Evolutionary conservation across 140 eudicot genomes (phyloP).

Genomic region (Ambrosia hybrid): DNA sequence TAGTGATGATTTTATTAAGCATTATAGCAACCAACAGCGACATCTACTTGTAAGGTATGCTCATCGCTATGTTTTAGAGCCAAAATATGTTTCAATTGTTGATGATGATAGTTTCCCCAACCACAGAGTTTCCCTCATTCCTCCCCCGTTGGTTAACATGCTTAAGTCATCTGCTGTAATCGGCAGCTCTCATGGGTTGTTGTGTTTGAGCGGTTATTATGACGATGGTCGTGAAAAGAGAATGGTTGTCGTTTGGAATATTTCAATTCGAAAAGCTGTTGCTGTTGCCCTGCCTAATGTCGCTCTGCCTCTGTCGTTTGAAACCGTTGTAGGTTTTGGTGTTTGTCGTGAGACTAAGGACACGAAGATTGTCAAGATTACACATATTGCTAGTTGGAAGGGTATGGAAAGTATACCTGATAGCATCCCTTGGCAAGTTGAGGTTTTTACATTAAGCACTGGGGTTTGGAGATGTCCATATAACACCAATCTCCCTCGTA

Average conservation of each 20-base stretch:
- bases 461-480: too few species aligned
- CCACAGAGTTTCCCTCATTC: background rate
- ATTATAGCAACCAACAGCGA: background rate
- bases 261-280: background rate
- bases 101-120: slow-evolving; percentile 4
- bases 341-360: too few species aligned
- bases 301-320: too few species aligned
- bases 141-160: background rate
- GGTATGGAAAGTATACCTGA: too few species aligned
- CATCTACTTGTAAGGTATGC: background rate
- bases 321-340: background rate
- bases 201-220: background rate
- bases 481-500: too few species aligned
- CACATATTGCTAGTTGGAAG: too few species aligned
- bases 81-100: background rate
- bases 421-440: too few species aligned
- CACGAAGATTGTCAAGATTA: too few species aligned
- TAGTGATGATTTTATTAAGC: background rate
- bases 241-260: background rate
- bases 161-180: background rate
- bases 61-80: background rate
- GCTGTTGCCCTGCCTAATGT: background rate
- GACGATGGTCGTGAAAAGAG: background rate
- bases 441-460: too few species aligned
- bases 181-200: background rate